phyloP scores from a whole-genome alignment of 805 yeast genomes.

The Saccharomyces jurei region DNA sequence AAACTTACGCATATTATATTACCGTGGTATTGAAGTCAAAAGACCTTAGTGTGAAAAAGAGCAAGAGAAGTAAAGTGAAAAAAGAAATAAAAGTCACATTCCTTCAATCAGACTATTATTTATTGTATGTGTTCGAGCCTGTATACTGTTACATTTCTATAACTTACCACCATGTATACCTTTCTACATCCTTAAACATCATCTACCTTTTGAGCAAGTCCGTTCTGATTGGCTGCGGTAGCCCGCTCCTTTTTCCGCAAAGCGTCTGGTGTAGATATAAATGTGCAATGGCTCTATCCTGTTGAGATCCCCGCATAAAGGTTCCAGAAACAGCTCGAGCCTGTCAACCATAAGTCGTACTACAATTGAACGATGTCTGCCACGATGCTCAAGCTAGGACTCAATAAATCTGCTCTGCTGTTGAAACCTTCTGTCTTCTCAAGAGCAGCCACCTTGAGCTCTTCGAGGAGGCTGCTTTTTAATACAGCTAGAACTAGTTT shows the following conservation, averaged over 20 bases:
- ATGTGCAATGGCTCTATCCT: neutral
- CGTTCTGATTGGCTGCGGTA: neutral
- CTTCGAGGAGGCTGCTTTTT: constrained; percentile 4
- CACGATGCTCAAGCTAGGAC: constrained; percentile 13
- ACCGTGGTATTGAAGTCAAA: neutral
- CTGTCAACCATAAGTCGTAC: neutral
- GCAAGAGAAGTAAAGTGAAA: no score
- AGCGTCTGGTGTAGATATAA: neutral
- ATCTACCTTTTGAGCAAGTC: neutral
- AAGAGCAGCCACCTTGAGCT: constrained; percentile 5
- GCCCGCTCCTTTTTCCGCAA: constrained; percentile 3
- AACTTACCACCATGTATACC: neutral
- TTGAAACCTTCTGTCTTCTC: constrained; percentile 8
- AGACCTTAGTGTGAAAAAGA: neutral
- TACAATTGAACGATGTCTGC: neutral
- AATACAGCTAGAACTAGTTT: constrained; percentile 8
- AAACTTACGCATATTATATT: no score
- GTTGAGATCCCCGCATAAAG: neutral
- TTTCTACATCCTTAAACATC: neutral
- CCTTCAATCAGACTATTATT: neutral
- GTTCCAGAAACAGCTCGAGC: neutral
- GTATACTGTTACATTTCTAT: neutral
- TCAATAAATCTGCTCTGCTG: constrained; percentile 6
- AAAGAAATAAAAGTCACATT: neutral
- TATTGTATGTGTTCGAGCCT: neutral